Base-by-base conservation (phyloP, 148 eudicot species). In the Drosera capensis region DNA sequence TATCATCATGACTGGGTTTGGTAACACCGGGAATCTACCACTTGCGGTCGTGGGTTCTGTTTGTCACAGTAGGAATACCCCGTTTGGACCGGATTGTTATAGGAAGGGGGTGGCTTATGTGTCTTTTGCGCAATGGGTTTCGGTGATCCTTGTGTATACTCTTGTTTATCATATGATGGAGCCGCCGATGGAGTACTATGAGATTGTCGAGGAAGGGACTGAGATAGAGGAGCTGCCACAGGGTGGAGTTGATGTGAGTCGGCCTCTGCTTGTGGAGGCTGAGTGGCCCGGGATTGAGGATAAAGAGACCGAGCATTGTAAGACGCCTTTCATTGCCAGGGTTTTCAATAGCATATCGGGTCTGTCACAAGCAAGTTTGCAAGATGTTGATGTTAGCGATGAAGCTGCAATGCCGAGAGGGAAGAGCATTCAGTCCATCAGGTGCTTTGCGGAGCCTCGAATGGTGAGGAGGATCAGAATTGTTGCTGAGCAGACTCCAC, bases 91-190 rank as follows among this genome's bases (percentile, higher is more conserved):
- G 8, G 53, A 72, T 29, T 80, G 82, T 64, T 68, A 43, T 17
- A 57, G 65, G 5, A 73, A 42, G n/a, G 83, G 82, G 16, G 64
- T 76, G 11, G 74, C 88, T 46, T 80, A 80, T 55, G 88, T 80
- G 18, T 70, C 80, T 1, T 76, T 80, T 66, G 68, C 80, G 1
- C 83, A 80, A 16, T 75, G 88, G 82, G 77, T 73, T 52, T 56
- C 83, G 35, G 83, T 80, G 6, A 60, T 80, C 54, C 67, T 80
- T 31, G 73, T 71, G 1, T 80, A 80, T 50, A 80, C 82, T 1
- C 56, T 80, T 42, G 80, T 80, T 53, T 75, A 76, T 44, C 88
- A 76, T 61, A 76, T 76, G 80, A 72, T 80, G 88, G 88, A 80
- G 63, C 82, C 88, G 40, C 79, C 79, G 6, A 7, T 75, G 53